Percentiles rank a stretch among this genome's conserved stretches.
phyloP scores from a whole-genome alignment of 2,329 filamentous ascomycete species.

The Spiromastix sp. region DNA sequence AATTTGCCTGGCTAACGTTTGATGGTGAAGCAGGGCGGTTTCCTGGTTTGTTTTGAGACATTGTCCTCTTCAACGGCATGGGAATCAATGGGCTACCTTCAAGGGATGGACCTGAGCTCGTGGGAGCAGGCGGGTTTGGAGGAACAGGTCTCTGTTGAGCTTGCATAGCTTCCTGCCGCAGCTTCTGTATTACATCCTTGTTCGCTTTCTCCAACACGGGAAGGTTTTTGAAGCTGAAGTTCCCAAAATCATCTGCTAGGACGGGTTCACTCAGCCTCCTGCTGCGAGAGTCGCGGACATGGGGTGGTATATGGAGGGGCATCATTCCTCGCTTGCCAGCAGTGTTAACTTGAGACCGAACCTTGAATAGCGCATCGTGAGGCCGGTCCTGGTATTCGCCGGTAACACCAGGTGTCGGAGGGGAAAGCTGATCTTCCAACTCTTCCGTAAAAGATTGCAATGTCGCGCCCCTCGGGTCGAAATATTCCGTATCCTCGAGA shows the following conservation, averaged over 20 bases:
- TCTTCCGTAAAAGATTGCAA: constrained; percentile 89
- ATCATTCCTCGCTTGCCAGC: constrained; percentile 88
- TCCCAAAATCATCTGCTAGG: constrained; percentile 84
- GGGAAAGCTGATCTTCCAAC: constrained; percentile 77
- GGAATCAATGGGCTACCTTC: constrained; percentile 79
- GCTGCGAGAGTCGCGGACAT: constrained; percentile 83
- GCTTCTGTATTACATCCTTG: constrained; percentile 95
- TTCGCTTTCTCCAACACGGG: constrained; percentile 96
- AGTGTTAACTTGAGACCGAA: constrained; percentile 75
- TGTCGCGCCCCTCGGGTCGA: constrained; percentile 83
- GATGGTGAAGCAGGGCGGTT: constrained; percentile 83
- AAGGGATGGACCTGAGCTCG: constrained; percentile 47
- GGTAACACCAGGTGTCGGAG: constrained; percentile 54
- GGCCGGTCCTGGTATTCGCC: constrained; percentile 80
- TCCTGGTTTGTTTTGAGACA: constrained; percentile 69
- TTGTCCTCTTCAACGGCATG: constrained; percentile 67
- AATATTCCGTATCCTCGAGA: constrained; percentile 96
- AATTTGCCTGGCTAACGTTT: constrained; percentile 63
- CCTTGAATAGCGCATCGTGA: constrained; percentile 85
- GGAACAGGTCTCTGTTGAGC: constrained; percentile 44
- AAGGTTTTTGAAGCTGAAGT: constrained; percentile 93
- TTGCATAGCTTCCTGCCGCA: constrained; percentile 82
- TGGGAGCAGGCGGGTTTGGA: constrained; percentile 22
- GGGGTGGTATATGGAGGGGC: constrained; percentile 90
- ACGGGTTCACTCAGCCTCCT: constrained; percentile 85